Evolutionary conservation across 1,139 yeast genomes (phyloP).

Genomic region (Arxiozyma telluris): DNA sequence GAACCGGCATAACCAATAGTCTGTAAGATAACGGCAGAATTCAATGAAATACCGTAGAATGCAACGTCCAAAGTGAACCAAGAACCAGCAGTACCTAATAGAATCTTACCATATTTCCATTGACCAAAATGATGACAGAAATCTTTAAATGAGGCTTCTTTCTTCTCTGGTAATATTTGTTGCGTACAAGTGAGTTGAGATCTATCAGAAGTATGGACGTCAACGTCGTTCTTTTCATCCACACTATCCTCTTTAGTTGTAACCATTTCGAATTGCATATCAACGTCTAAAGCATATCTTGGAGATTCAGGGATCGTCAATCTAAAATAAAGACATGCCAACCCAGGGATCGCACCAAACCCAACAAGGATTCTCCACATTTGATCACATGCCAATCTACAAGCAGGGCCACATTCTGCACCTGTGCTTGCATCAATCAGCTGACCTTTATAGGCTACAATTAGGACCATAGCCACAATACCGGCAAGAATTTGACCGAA

Average conservation of each 20-base stretch:
- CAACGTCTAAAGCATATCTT: constrained; percentile 72
- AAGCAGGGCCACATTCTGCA: constrained; percentile 51
- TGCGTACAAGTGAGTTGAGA: constrained; percentile 38
- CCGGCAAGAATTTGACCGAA: constrained; percentile 87
- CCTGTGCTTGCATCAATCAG: constrained; percentile 44
- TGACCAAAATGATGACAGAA: constrained; percentile 66
- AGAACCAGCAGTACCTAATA: constrained; percentile 90
- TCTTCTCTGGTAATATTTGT: constrained; percentile 2
- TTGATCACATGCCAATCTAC: constrained; percentile 74
- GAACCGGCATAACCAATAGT: constrained; percentile 73
- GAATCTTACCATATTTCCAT: constrained; percentile 80
- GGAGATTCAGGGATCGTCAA: constrained; percentile 92
- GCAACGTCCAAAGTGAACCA: constrained; percentile 97
- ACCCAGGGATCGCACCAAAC: constrained; percentile 83
- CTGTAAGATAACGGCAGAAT: constrained; percentile 70
- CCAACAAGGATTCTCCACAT: constrained; percentile 92
- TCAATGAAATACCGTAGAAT: constrained; percentile 80
- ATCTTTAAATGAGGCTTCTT: constrained; percentile 42
- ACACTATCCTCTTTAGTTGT: neutral
- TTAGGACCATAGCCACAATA: constrained; percentile 62
- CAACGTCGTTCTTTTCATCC: constrained; percentile 1
- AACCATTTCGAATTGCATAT: constrained; percentile 48
- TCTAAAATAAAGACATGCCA: constrained; percentile 75
- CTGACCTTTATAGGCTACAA: constrained; percentile 60
- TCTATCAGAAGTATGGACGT: constrained; percentile 30